Base-by-base conservation (phyloP, 495 filamentous ascomycete genomes). In the Podospora pseudocomata region DNA sequence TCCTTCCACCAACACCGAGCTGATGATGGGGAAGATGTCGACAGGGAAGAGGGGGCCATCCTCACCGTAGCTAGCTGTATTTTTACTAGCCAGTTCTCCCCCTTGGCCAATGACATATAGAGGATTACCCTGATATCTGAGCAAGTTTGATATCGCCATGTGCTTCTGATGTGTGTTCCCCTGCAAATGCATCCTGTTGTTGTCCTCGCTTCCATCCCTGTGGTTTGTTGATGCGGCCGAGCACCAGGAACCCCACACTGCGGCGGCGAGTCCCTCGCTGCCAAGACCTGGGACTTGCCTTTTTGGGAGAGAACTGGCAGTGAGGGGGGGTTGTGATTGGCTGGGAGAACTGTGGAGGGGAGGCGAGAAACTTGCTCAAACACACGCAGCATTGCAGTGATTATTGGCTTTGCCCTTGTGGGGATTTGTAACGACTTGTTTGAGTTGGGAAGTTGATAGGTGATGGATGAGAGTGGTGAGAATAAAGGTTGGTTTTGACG, bases 321-420 rank as follows among this genome's bases (percentile, higher is more conserved):
- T 16, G 26, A 23, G 54, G 65, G 28, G 30, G 20, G 55, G 63
- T 27, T 39, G 32, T 56, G 44, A 49, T 53, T 5, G 63, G 53
- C n/a, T 57, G 62, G 34, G 15, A 19, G 59, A 19, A 49, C 18
- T 34, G 26, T 30, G 23, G 4, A 62, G 30, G 39, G 64, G 61
- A 53, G 65, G 65, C 63, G 44, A 64, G 65, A 75, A 75, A 75
- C 71, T 75, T 75, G 73, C 73, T 75, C 73, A 75, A 75, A 75
- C 70, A 15, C 63, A 44, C 71, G 71, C 73, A 73, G 44, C 15
- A 13, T 49, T 49, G 39, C 39, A 18, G 39, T 49, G 30, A 49
- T 18, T 49, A 49, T 49, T 49, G 39, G 39, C 7, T 49, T 49
- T 18, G 39, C 13, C 39, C 4, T 4, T 32, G 30, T 32, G 4